Evolutionary conservation across 768 basidiomycete genomes (phyloP).

Genomic region (Suillus subalutaceus): DNA sequence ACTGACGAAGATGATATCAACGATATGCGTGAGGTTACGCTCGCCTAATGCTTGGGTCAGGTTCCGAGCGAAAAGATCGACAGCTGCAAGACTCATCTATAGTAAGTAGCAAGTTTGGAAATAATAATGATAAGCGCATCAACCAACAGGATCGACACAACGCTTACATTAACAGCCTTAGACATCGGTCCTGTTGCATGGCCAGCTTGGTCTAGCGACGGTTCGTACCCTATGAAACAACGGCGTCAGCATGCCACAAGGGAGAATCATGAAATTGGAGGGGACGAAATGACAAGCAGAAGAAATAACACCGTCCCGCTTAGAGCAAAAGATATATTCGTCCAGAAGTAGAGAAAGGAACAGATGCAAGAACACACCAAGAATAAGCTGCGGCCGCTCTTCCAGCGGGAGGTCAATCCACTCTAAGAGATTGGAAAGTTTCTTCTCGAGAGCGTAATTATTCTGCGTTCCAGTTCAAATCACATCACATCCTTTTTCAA

Average conservation of each 20-base stretch:
- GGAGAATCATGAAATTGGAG: conserved; percentile 7
- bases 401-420: conserved; percentile 83
- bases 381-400: conserved; percentile 74
- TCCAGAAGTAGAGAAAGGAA: background rate
- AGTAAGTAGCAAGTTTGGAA: background rate
- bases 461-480: conserved; percentile 37
- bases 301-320: background rate
- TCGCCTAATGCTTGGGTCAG: conserved; percentile 63
- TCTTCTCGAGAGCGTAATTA: conserved; percentile 64
- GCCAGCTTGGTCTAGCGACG: conserved; percentile 85
- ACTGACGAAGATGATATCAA: conserved; percentile 88
- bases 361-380: conserved; percentile 47
- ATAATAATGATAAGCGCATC: background rate
- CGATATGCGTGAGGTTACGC: conserved; percentile 80
- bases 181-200: conserved; percentile 74
- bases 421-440: conserved; percentile 74
- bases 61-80: conserved; percentile 76
- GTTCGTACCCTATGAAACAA: conserved; percentile 66
- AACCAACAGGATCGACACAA: background rate
- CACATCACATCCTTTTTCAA: background rate
- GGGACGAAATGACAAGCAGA: conserved; percentile 1
- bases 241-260: background rate
- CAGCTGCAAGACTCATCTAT: conserved; percentile 62
- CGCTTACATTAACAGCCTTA: conserved; percentile 65
- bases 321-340: conserved; percentile 1